phyloP scores from a whole-genome alignment of 768 basidiomycete genomes.

The Flagelloscypha sp. region DNA sequence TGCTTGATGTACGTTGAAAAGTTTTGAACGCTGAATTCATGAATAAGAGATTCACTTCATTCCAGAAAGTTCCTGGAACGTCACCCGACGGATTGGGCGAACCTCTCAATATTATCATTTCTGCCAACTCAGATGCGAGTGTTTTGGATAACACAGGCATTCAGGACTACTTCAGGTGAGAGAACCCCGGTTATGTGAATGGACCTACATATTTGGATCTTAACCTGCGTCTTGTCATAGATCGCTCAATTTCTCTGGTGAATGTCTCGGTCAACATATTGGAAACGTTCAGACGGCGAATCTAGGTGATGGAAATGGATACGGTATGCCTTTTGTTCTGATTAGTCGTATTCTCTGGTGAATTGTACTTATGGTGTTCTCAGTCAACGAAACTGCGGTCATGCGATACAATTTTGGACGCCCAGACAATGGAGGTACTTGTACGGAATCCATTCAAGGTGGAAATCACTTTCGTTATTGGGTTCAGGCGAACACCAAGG shows the following conservation, averaged over 20 bases:
- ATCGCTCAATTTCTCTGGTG: slow-evolving; percentile 37
- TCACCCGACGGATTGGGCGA: slow-evolving; percentile 56
- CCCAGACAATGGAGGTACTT: slow-evolving; percentile 63
- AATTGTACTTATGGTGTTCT: background rate
- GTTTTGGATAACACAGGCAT: slow-evolving; percentile 49
- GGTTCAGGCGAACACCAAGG: slow-evolving; percentile 41
- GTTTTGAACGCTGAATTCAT: background rate
- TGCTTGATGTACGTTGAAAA: slow-evolving; percentile 51
- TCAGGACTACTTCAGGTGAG: slow-evolving; percentile 52
- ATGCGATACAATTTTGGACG: slow-evolving; percentile 74
- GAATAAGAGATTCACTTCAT: slow-evolving; percentile 6
- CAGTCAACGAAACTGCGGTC: slow-evolving; percentile 49
- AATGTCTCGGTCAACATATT: slow-evolving; percentile 68
- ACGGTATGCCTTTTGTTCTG: slow-evolving; percentile 29
- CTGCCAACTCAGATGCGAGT: slow-evolving; percentile 35
- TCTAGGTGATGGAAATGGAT: slow-evolving; percentile 73
- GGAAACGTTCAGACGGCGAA: slow-evolving; percentile 63
- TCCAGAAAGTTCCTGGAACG: slow-evolving; percentile 29
- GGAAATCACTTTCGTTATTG: slow-evolving; percentile 77
- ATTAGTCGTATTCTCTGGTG: background rate
- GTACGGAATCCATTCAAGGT: slow-evolving; percentile 68
- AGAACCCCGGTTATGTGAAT: slow-evolving; percentile 5
- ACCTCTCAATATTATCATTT: slow-evolving; percentile 62
- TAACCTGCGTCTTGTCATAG: slow-evolving; percentile 11
- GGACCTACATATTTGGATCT: no score